Evolutionary conservation across 2,329 filamentous ascomycete species (phyloP).

Genomic region (Epichloe sibirici): DNA sequence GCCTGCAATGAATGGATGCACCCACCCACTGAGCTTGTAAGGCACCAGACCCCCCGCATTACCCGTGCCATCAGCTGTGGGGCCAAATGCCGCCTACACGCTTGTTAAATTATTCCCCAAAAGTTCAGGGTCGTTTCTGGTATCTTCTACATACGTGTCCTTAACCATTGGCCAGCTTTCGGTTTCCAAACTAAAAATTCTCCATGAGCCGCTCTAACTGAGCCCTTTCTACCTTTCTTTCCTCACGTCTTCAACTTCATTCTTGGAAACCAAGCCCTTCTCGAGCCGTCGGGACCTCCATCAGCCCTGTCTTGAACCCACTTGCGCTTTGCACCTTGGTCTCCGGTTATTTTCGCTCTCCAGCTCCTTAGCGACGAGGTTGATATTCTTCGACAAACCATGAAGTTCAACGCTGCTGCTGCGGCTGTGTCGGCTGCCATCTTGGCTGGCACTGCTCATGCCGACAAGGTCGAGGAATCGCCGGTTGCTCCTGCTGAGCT

Average conservation of each 20-base stretch:
- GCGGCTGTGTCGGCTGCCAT: conserved; percentile 64
- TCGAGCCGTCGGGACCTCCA: conserved; percentile 16
- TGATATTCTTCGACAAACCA: conserved; percentile 30
- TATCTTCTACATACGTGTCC: conserved; percentile 9
- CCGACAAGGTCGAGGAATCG: conserved; percentile 54
- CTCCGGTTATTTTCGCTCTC: conserved; percentile 6
- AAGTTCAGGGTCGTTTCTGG: background rate
- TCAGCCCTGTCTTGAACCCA: conserved; percentile 9
- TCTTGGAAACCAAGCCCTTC: conserved; percentile 14
- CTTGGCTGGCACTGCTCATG: conserved; percentile 56
- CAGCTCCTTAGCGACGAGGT: conserved; percentile 32
- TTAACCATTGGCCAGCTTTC: conserved; percentile 10
- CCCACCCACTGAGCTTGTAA: too few relatives aligned
- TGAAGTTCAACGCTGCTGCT: conserved; percentile 76
- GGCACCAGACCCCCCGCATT: too few relatives aligned
- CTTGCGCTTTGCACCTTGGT: conserved; percentile 13
- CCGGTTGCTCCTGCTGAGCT: conserved; percentile 51
- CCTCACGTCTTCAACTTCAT: conserved; percentile 14
- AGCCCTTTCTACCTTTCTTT: conserved; percentile 11
- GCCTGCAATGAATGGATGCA: too few relatives aligned
- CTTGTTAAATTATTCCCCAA: background rate
- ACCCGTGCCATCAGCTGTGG: background rate
- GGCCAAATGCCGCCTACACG: background rate
- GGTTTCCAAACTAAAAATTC: conserved; percentile 3
- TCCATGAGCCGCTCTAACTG: conserved; percentile 7